Percentiles rank a stretch among this genome's conserved stretches.
Conservation (phyloP, 768 basidiomycete species). For the Phylloporus arenicola region DNA sequence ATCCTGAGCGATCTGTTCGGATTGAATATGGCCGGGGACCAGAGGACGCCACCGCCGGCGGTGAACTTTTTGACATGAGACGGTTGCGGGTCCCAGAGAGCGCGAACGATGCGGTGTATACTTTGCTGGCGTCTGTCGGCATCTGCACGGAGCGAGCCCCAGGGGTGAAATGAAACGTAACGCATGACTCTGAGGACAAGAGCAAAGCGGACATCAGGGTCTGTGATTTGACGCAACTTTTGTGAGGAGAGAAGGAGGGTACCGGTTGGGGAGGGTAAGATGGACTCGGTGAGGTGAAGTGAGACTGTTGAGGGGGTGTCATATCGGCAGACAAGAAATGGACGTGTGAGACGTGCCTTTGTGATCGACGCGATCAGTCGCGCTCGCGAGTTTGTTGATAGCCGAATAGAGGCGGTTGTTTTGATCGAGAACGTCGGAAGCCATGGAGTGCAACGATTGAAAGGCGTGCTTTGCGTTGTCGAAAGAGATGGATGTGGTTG, state of each 20-base stretch:
- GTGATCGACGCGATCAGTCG: constrained; percentile 38
- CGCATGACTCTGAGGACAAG: constrained; percentile 56
- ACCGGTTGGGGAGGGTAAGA: constrained; percentile 42
- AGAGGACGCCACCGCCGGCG: constrained; percentile 59
- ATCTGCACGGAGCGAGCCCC: constrained; percentile 68
- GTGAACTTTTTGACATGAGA: constrained; percentile 35
- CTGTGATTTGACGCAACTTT: constrained; percentile 30
- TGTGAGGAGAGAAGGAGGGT: constrained; percentile 44
- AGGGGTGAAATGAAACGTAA: constrained; percentile 66
- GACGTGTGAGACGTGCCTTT: constrained; percentile 34
- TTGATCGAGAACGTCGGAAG: constrained; percentile 31
- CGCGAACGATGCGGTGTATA: constrained; percentile 42
- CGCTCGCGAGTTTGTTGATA: constrained; percentile 32
- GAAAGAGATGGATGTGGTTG: constrained; percentile 31
- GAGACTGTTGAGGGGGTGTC: constrained; percentile 41
- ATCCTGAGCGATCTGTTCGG: constrained; percentile 15
- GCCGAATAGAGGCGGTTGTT: constrained; percentile 36
- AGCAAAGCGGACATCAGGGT: constrained; percentile 34
- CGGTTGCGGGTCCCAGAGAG: constrained; percentile 41
- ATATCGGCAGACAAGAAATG: not conserved
- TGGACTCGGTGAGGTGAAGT: constrained; percentile 31
- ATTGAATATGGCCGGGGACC: constrained; percentile 47
- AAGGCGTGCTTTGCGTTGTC: constrained; percentile 29
- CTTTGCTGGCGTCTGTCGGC: constrained; percentile 45
- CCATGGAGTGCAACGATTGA: constrained; percentile 25